Conservation (phyloP, 2,329 filamentous ascomycete genomes). For the Geosmithia putterillii region DNA sequence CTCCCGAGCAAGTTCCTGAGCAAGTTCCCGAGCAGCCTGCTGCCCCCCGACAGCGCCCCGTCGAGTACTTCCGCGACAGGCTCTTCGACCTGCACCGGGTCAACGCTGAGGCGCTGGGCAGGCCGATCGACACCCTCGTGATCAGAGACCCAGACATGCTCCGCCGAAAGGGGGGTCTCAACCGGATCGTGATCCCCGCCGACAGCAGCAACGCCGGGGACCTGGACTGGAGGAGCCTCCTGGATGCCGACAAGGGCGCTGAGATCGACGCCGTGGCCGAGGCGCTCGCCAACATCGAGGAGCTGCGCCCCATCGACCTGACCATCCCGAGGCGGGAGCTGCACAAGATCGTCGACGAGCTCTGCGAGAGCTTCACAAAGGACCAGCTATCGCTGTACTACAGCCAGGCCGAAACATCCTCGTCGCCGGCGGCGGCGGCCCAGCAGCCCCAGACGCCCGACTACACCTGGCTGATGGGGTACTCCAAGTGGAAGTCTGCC, state of each 20-base stretch:
- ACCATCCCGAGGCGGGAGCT: slow-evolving; percentile 27
- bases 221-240: slow-evolving; percentile 18
- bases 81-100: slow-evolving; percentile 16
- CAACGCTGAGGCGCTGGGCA: slow-evolving; percentile 19
- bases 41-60: neutral
- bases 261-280: slow-evolving; percentile 14
- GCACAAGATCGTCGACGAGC: slow-evolving; percentile 19
- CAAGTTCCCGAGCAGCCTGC: neutral
- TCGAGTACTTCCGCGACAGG: slow-evolving; percentile 8
- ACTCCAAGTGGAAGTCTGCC: neutral
- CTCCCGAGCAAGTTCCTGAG: neutral
- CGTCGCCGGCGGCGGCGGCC: no score
- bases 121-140: slow-evolving; percentile 31
- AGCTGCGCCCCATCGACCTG: slow-evolving; percentile 28
- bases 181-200: neutral
- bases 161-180: neutral
- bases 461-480: slow-evolving; percentile 1
- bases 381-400: slow-evolving; percentile 33
- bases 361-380: slow-evolving; percentile 32
- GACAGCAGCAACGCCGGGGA: slow-evolving; percentile 1
- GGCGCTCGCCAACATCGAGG: slow-evolving; percentile 31
- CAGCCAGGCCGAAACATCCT: slow-evolving; percentile 2
- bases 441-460: neutral
- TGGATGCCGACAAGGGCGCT: slow-evolving; percentile 5
- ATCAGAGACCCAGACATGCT: slow-evolving; percentile 24